These are phyloP conservation scores for Penicillium sp. DNA, from an alignment of 2,329 filamentous ascomycete species.

Conservation along the genomic window DNA sequence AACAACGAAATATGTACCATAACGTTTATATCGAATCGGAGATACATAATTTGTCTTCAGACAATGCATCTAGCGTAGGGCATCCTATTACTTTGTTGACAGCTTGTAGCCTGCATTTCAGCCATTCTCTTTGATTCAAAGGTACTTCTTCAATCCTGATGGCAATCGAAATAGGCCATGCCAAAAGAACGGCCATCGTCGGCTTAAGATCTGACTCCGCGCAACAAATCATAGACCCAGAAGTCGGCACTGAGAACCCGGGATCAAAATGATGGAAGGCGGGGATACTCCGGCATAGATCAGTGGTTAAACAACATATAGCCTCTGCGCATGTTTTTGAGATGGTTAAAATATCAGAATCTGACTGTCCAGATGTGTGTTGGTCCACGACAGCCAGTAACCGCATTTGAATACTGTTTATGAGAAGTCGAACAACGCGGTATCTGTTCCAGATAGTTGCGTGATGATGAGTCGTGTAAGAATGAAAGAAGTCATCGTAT, in stretches of 20 bases:
- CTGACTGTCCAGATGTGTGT: neutral
- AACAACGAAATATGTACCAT: no score
- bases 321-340: neutral
- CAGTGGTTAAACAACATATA: neutral
- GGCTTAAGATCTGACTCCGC: neutral
- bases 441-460: slow-evolving; percentile 22
- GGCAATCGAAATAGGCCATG: slow-evolving; percentile 16
- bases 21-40: neutral
- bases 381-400: neutral
- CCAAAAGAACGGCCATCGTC: slow-evolving; percentile 13
- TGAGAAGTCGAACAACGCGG: slow-evolving; percentile 19
- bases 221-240: neutral
- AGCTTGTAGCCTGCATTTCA: slow-evolving; percentile 1
- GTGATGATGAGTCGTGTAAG: slow-evolving; percentile 18
- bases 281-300: slow-evolving; percentile 3
- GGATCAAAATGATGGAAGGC: neutral
- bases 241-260: no score
- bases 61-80: neutral
- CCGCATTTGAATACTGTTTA: slow-evolving; percentile 19
- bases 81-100: neutral
- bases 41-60: neutral
- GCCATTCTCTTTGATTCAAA: slow-evolving; percentile 7
- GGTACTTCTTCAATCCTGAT: slow-evolving; percentile 1
- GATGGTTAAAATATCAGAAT: neutral
- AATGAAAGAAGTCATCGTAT: slow-evolving; percentile 1